These are phyloP conservation scores for Candida cerambycidarum DNA, from an alignment of 805 yeast species.

Conservation along the genomic window DNA sequence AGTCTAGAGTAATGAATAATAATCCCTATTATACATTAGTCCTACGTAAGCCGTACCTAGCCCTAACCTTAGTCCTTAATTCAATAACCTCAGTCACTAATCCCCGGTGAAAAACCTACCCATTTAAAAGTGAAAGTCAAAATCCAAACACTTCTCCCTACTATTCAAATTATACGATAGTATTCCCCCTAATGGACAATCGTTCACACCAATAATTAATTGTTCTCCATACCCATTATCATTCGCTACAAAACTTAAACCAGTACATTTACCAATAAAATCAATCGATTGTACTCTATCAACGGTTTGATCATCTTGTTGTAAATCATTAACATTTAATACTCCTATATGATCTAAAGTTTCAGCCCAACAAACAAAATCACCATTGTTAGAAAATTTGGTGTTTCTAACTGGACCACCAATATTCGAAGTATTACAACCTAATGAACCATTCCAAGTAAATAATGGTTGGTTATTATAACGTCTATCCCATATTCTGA, in stretches of 20 bases:
- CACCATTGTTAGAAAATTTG: slow-evolving; percentile 47
- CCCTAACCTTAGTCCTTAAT: not conserved
- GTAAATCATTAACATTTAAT: slow-evolving; percentile 36
- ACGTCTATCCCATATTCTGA: slow-evolving; percentile 53
- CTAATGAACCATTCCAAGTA: slow-evolving; percentile 37
- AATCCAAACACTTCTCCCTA: slow-evolving; percentile 35
- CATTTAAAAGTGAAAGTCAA: slow-evolving; percentile 32
- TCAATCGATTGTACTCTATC: slow-evolving; percentile 47
- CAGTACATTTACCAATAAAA: slow-evolving; percentile 59
- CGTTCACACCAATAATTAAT: slow-evolving; percentile 55
- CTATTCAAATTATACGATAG: slow-evolving; percentile 46
- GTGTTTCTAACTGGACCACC: slow-evolving; percentile 56
- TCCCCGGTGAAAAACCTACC: not conserved
- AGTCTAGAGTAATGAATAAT: not conserved
- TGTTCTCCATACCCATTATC: slow-evolving; percentile 47
- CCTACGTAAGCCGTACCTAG: not conserved
- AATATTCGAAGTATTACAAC: slow-evolving; percentile 15
- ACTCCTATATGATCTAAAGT: slow-evolving; percentile 58
- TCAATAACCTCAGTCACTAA: not conserved
- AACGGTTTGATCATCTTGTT: slow-evolving; percentile 10
- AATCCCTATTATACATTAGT: slow-evolving; percentile 5
- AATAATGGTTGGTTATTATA: slow-evolving; percentile 22
- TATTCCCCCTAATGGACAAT: slow-evolving; percentile 57
- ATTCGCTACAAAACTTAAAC: slow-evolving; percentile 47
- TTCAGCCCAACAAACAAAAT: slow-evolving; percentile 54